A percentile compares a stretch with the other conserved stretches of the same genome.
These are phyloP conservation scores for Trametes meyenii DNA, from an alignment of 768 basidiomycete species.

Conservation along the genomic window DNA sequence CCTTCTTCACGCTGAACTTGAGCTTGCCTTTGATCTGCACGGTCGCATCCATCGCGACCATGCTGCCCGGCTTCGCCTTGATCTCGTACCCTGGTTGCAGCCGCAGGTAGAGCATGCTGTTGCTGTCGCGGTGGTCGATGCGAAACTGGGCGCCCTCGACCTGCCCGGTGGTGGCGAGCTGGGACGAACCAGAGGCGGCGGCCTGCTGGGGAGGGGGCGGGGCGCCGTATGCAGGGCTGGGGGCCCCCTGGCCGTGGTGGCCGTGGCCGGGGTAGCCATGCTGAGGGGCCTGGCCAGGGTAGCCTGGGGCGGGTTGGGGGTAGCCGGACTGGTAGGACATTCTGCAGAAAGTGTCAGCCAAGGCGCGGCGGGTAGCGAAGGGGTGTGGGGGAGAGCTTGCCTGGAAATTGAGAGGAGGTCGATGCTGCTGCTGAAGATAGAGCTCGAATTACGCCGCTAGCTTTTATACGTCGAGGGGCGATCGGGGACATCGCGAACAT, in stretches of 20 bases:
- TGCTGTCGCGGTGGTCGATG: conserved; percentile 38
- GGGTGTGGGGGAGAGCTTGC: neutral
- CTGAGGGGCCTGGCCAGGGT: neutral
- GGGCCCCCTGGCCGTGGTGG: conserved; percentile 19
- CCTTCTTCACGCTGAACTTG: conserved; percentile 34
- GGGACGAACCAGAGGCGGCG: neutral
- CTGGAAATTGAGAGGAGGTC: neutral
- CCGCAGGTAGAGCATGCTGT: conserved; percentile 34
- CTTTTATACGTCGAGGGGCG: too few relatives aligned
- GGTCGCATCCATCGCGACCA: conserved; percentile 38
- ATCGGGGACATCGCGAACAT: too few relatives aligned
- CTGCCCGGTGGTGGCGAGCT: conserved; percentile 26
- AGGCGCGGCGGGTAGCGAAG: neutral
- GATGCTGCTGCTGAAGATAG: too few relatives aligned
- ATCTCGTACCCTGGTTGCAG: conserved; percentile 34
- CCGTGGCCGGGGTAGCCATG: conserved; percentile 1
- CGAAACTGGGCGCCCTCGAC: conserved; percentile 33
- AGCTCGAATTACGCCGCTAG: too few relatives aligned
- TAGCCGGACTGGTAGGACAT: neutral
- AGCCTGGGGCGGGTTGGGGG: neutral
- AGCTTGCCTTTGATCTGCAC: conserved; percentile 37
- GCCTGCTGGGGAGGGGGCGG: conserved; percentile 6
- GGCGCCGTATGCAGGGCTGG: neutral
- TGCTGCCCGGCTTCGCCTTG: conserved; percentile 37
- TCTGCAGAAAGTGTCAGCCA: neutral